Base-by-base conservation (phyloP, 1,284 basidiomycete species). In the Trichosporon asahii region DNA sequence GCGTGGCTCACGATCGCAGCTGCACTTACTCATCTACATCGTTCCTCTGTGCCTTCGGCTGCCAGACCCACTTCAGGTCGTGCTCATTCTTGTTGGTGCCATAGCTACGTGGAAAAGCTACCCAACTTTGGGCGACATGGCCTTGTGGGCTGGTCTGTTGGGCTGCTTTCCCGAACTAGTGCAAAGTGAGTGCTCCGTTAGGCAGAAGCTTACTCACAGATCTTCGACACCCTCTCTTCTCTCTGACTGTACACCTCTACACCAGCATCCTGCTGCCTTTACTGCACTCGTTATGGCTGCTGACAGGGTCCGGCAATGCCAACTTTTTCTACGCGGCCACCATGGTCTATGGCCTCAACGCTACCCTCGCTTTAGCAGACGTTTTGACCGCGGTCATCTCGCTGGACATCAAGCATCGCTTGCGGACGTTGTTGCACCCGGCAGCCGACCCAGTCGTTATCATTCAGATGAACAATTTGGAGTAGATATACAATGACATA, bases 301-400 rank as follows among this genome's bases (percentile, higher is more conserved):
- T 87, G 8, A 91, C 94, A 65, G 95, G 95, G 0, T 93, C 94
- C 5, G 96, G 95, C 1, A 99, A 99, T 78, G 95, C 96, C 60
- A 99, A 99, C 81, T 99, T 99, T 84, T 98, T 94, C 85, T 99
- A 98, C 79, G 96, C 96, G 0, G 90, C 91, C 4, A 98, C 94
- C 1, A 86, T 98, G 74, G 95, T 99, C 4, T 95, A 95, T 82
- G 94, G 92, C 0, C 87, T 94, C 75, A 92, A 91, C 8, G 91
- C 94, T 67, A 93, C 92, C 0, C 88, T 90, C n/a, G 90, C 90
- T 4, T 77, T 96, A 40, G 86, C 94, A 5, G 95, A 97, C 77
- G 89, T 88, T 12, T 85, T 92, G 27, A 94, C 90, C 85, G 91
- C 93, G 0, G 64, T 66, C 21, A 57, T 73, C 33, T 53, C 27